Percentiles rank a stretch among this genome's conserved stretches.
These are phyloP conservation scores for Sistotremastrum niveocremeum DNA, from an alignment of 768 basidiomycete species.

Conservation along the genomic window DNA sequence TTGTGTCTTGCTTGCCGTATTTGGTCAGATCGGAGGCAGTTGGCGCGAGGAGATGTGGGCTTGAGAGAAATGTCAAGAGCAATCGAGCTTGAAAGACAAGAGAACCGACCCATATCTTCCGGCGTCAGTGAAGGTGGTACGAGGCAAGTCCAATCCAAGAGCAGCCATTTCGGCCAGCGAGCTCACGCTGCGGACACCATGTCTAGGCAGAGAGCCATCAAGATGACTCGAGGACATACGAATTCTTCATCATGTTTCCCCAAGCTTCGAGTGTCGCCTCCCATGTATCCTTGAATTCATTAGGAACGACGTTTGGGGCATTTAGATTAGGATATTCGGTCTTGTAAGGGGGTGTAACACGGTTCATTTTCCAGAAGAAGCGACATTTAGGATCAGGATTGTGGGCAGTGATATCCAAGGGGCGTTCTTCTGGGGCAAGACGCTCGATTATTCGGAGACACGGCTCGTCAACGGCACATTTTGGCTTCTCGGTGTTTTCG, in stretches of 20 bases:
- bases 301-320: conserved; percentile 72
- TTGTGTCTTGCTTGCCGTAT: conserved; percentile 66
- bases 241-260: conserved; percentile 79
- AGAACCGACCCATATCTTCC: conserved; percentile 65
- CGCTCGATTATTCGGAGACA: conserved; percentile 69
- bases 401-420: conserved; percentile 69
- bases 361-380: conserved; percentile 80
- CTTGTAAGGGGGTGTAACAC: conserved; percentile 54
- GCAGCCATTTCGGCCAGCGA: conserved; percentile 83
- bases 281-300: conserved; percentile 50
- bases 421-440: conserved; percentile 67
- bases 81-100: background rate
- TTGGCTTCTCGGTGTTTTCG: conserved; percentile 92
- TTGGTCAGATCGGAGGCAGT: conserved; percentile 83
- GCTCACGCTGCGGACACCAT: conserved; percentile 43
- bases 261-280: conserved; percentile 64
- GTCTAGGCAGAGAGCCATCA: background rate
- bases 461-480: conserved; percentile 70
- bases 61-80: conserved; percentile 11
- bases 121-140: conserved; percentile 59
- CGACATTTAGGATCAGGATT: conserved; percentile 89
- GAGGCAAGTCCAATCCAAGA: conserved; percentile 63
- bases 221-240: conserved; percentile 37
- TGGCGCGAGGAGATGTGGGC: conserved; percentile 82
- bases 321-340: conserved; percentile 68